Evolutionary conservation across 371 early-diverging fungal species (phyloP), one percentile per base, ranked within the genome.

Genomic region (Mucor saturninus): DNA sequence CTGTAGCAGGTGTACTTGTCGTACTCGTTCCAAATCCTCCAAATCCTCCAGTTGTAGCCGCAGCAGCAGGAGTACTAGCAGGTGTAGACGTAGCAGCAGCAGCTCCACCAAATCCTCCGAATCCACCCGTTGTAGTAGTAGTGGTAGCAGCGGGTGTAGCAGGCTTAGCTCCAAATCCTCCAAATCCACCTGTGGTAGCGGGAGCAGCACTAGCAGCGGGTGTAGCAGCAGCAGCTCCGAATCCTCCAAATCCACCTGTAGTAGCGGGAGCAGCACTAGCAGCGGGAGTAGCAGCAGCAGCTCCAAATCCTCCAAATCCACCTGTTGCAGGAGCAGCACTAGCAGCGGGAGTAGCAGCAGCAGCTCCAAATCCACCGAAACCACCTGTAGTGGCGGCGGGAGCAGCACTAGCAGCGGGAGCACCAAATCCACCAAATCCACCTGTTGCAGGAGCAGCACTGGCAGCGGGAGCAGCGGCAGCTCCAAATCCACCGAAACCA

Each of bases 1-100:
- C 58, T 28, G 74, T 21, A 52, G 76, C 39, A 28, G 69, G 14
- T n/a, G 65, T 64, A 62, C 46, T 50, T n/a, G 54, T 29, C 29
- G 46, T 50, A 35, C 60, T 31, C 21, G 62, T 48, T 28, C 70
- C 75, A 48, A 74, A 69, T 30, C 65, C 71, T 15, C 74, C 72
- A 54, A 74, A 72, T 26, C 73, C 69, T 7, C 62, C 59, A 30
- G 50, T 40, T 8, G 56, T 26, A 53, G 56, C n/a, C 29, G 65
- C 26, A 11, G 50, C 9, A 14, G 71, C 32, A 43, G 64, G 6
- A 37, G 64, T 14, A 43, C 13, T 43, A 6, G 68, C 39, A 26
- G 55, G 30, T 32, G 61, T 37, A 14, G 61, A 21, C 21, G 21
- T 21, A 21, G 69, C 15, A 11, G 52, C 21, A 10, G 50, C 14